These are phyloP conservation scores for Xylariaceae sp. DNA, from an alignment of 2,329 filamentous ascomycete genomes.

Conservation along the genomic window DNA sequence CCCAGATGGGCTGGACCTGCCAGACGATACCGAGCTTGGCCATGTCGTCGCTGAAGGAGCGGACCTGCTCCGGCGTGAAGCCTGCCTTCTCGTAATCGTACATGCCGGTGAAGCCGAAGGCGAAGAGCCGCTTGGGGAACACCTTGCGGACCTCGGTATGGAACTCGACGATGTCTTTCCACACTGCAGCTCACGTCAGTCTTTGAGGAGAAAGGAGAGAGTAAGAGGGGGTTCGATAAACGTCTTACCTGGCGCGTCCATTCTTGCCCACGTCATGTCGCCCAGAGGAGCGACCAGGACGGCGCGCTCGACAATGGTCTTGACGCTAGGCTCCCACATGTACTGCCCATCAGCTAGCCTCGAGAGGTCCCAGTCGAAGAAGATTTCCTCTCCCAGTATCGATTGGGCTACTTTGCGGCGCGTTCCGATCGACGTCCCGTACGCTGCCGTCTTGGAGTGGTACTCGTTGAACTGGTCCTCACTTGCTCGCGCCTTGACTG, in stretches of 20 bases:
- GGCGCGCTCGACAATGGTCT: slow-evolving; percentile 1
- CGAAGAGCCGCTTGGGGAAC: slow-evolving; percentile 2
- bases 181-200: not conserved
- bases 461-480: slow-evolving; percentile 17
- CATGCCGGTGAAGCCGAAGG: slow-evolving; percentile 1
- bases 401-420: slow-evolving; percentile 10
- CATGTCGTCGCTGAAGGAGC: slow-evolving; percentile 1
- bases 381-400: not conserved
- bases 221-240: too few relatives aligned
- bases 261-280: slow-evolving; percentile 1
- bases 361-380: slow-evolving; percentile 1
- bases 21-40: slow-evolving; percentile 3
- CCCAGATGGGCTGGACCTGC: slow-evolving; percentile 4
- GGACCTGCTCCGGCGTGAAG: slow-evolving; percentile 1
- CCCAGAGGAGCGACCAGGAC: slow-evolving; percentile 1
- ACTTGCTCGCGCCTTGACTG: slow-evolving; percentile 20
- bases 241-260: not conserved
- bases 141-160: slow-evolving; percentile 1
- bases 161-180: slow-evolving; percentile 4
- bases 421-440: not conserved
- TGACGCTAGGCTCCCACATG: slow-evolving; percentile 1
- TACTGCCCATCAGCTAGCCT: not conserved
- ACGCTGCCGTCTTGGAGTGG: not conserved
- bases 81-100: slow-evolving; percentile 2
- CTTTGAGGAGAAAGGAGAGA: too few relatives aligned